Conservation (phyloP, 148 eudicot genomes). For the Camellia japonica region DNA sequence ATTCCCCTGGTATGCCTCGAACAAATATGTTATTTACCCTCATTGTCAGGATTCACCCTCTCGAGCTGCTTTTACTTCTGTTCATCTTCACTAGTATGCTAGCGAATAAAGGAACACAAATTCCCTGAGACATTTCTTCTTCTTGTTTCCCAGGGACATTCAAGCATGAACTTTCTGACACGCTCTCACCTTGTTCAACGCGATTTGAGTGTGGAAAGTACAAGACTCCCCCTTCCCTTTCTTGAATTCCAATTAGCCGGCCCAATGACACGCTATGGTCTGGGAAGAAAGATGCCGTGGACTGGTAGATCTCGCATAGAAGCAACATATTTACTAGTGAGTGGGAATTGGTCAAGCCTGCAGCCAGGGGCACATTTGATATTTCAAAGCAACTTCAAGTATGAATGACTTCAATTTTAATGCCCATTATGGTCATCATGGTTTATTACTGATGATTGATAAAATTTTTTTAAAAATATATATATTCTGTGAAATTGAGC, state of each 20-base stretch:
- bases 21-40: neutral
- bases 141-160: constrained; percentile 9
- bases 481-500: too few relatives aligned
- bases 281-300: constrained; percentile 60
- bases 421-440: neutral
- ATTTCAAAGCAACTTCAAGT: neutral
- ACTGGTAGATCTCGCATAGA: constrained; percentile 28
- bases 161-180: neutral
- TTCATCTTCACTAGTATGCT: constrained; percentile 24
- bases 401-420: neutral
- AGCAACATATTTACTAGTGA: neutral
- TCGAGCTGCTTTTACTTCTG: constrained; percentile 31
- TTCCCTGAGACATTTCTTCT: constrained; percentile 28
- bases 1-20: neutral
- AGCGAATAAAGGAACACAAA: constrained; percentile 48
- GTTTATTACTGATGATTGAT: neutral
- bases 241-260: constrained; percentile 47
- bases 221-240: constrained; percentile 27
- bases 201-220: constrained; percentile 12
- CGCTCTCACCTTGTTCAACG: neutral
- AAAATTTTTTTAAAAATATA: too few relatives aligned
- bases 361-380: neutral
- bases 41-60: neutral
- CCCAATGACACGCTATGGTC: constrained; percentile 61
- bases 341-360: neutral